phyloP scores from a whole-genome alignment of 352 stramenopile genomes.

The Pythium aristosporum region DNA sequence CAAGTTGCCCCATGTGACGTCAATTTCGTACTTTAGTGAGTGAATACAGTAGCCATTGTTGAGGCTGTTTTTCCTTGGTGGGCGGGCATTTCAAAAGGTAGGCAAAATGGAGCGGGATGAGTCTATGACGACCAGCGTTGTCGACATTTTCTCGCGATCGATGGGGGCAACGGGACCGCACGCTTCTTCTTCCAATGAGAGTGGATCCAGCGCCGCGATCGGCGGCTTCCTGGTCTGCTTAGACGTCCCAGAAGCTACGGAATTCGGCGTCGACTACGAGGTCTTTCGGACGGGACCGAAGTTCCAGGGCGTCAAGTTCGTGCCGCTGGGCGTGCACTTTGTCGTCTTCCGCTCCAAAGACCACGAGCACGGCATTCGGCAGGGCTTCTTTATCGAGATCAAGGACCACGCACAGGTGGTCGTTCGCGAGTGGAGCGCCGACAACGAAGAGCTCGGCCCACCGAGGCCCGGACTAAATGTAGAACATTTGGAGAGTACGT shows the following conservation, averaged over 20 bases:
- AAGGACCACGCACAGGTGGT: slow-evolving; percentile 60
- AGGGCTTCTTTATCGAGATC: slow-evolving; percentile 81
- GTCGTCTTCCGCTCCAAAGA: slow-evolving; percentile 77
- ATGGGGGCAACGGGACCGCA: not conserved
- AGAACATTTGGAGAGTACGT: slow-evolving; percentile 66
- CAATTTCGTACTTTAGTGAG: slow-evolving; percentile 29
- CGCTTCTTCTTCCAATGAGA: not conserved
- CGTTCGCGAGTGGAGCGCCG: slow-evolving; percentile 72
- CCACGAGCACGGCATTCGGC: slow-evolving; percentile 77
- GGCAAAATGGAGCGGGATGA: slow-evolving; percentile 8
- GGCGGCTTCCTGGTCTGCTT: slow-evolving; percentile 83
- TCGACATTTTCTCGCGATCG: slow-evolving; percentile 26
- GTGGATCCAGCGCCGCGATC: slow-evolving; percentile 20
- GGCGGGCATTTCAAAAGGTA: not conserved
- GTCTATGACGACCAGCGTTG: slow-evolving; percentile 4
- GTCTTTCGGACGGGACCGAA: slow-evolving; percentile 76
- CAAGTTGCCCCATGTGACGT: slow-evolving; percentile 12
- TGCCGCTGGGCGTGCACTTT: slow-evolving; percentile 79
- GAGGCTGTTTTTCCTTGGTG: slow-evolving; percentile 3
- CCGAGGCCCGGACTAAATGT: slow-evolving; percentile 59
- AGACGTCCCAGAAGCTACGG: slow-evolving; percentile 68
- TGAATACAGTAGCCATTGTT: slow-evolving; percentile 28
- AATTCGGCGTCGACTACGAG: slow-evolving; percentile 88
- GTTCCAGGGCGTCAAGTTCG: slow-evolving; percentile 86
- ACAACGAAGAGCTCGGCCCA: slow-evolving; percentile 72